Conservation (phyloP, 768 basidiomycete genomes). For the Boletellus ananiceps region DNA sequence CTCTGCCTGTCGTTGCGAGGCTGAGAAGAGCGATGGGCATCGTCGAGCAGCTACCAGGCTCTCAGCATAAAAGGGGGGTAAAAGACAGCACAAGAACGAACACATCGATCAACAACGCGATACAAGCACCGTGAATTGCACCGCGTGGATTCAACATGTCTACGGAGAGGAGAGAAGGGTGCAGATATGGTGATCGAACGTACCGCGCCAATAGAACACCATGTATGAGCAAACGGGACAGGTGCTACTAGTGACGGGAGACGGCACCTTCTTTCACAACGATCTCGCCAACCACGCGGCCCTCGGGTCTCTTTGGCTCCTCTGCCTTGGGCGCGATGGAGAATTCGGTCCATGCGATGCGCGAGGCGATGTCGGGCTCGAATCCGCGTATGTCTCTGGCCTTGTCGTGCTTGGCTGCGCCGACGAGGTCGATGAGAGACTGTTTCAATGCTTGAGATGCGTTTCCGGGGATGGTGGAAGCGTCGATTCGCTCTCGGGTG, state of each 20-base stretch:
- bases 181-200: background rate
- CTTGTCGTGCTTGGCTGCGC: slow-evolving; percentile 2
- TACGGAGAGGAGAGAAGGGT: slow-evolving; percentile 14
- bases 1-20: slow-evolving; percentile 26
- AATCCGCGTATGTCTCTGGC: slow-evolving; percentile 18
- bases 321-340: slow-evolving; percentile 42
- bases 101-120: slow-evolving; percentile 52
- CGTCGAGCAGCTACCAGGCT: slow-evolving; percentile 44
- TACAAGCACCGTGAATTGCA: slow-evolving; percentile 53
- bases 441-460: slow-evolving; percentile 26
- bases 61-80: background rate
- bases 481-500: slow-evolving; percentile 13
- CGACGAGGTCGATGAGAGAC: slow-evolving; percentile 19
- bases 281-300: slow-evolving; percentile 42
- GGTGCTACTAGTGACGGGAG: background rate
- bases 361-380: slow-evolving; percentile 18
- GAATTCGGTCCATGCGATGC: slow-evolving; percentile 36
- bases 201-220: background rate
- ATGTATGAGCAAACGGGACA: background rate
- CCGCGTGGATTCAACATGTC: slow-evolving; percentile 52
- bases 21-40: slow-evolving; percentile 38
- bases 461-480: slow-evolving; percentile 26
- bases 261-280: slow-evolving; percentile 39
- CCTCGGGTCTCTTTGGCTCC: slow-evolving; percentile 42
- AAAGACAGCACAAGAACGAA: slow-evolving; percentile 21